Conservation (phyloP, 2,329 filamentous ascomycete species). For the Conoideocrella luteorostrata region DNA sequence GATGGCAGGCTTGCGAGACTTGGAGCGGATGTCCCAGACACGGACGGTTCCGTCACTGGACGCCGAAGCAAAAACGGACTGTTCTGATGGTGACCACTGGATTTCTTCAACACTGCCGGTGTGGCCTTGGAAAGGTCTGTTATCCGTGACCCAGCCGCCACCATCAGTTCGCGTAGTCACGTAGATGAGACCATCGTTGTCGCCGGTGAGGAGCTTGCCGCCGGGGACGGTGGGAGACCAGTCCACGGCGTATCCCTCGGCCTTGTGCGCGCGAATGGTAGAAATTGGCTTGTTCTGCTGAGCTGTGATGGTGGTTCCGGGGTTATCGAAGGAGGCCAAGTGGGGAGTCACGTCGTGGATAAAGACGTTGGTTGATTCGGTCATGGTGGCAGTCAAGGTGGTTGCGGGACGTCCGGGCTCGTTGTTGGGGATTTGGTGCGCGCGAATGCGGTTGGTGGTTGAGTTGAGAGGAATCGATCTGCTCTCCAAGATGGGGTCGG, state of each 20-base stretch:
- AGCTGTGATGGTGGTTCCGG: slow-evolving; percentile 71
- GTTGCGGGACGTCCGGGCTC: slow-evolving; percentile 67
- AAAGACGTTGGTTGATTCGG: slow-evolving; percentile 78
- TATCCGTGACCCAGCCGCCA: slow-evolving; percentile 85
- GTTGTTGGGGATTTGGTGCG: slow-evolving; percentile 68
- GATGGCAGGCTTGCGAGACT: slow-evolving; percentile 81
- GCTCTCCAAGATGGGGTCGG: slow-evolving; percentile 90
- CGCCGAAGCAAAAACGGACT: slow-evolving; percentile 88
- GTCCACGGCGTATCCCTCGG: slow-evolving; percentile 93
- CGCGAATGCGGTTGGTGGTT: slow-evolving; percentile 89
- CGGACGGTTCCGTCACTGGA: slow-evolving; percentile 92
- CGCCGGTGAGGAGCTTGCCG: slow-evolving; percentile 85
- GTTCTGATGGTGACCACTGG: slow-evolving; percentile 92
- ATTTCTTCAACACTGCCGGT: slow-evolving; percentile 83
- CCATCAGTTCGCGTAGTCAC: slow-evolving; percentile 79
- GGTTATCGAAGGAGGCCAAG: slow-evolving; percentile 81
- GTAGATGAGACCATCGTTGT: slow-evolving; percentile 86
- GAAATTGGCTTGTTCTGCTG: slow-evolving; percentile 83
- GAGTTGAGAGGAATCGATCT: slow-evolving; percentile 79
- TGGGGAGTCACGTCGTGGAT: slow-evolving; percentile 94
- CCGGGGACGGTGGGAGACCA: slow-evolving; percentile 76
- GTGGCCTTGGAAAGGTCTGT: slow-evolving; percentile 77
- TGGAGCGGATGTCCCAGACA: slow-evolving; percentile 91
- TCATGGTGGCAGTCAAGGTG: slow-evolving; percentile 86
- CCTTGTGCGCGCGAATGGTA: slow-evolving; percentile 84